Evolutionary conservation across 192 early-diverging fungal species (phyloP).

Genomic region (Allomyces macrogynus): DNA sequence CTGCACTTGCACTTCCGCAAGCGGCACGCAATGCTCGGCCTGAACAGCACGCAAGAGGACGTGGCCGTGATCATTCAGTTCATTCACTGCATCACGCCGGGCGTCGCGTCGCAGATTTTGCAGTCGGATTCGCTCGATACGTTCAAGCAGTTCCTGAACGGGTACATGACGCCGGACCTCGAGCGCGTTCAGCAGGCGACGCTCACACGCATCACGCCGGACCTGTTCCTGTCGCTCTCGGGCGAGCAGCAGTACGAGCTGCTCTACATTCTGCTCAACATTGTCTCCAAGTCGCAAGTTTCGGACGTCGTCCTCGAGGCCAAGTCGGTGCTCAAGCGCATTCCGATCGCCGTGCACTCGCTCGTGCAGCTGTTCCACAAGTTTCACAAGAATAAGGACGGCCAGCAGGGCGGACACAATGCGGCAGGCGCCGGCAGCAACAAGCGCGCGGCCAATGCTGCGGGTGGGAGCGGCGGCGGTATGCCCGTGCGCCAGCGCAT

Average conservation of each 20-base stretch:
- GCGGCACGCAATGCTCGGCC: not conserved
- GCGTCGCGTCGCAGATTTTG: conserved; percentile 1
- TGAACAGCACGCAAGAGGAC: not conserved
- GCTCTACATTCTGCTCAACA: conserved; percentile 24
- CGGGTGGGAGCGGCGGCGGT: conserved; percentile 2
- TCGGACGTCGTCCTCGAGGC: conserved; percentile 1
- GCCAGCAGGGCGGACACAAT: conserved; percentile 12
- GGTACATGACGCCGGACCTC: not conserved
- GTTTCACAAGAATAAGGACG: not conserved
- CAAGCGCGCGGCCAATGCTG: conserved; percentile 10
- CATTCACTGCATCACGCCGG: conserved; percentile 1
- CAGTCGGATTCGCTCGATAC: not conserved
- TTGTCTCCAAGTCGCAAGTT: conserved; percentile 18
- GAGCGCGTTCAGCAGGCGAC: conserved; percentile 22
- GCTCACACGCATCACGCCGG: conserved; percentile 16
- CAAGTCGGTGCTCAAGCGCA: conserved; percentile 3
- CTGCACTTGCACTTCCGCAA: not conserved
- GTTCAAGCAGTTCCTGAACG: not conserved
- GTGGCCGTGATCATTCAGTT: not conserved
- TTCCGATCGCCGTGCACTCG: not conserved
- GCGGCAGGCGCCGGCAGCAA: conserved; percentile 7
- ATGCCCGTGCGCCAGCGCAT: not conserved
- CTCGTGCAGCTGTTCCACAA: not conserved
- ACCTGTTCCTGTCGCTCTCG: conserved; percentile 17
- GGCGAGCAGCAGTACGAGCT: conserved; percentile 19